Evolutionary conservation across 2,329 filamentous ascomycete species (phyloP).

Genomic region (Amylocarpus encephaloides): DNA sequence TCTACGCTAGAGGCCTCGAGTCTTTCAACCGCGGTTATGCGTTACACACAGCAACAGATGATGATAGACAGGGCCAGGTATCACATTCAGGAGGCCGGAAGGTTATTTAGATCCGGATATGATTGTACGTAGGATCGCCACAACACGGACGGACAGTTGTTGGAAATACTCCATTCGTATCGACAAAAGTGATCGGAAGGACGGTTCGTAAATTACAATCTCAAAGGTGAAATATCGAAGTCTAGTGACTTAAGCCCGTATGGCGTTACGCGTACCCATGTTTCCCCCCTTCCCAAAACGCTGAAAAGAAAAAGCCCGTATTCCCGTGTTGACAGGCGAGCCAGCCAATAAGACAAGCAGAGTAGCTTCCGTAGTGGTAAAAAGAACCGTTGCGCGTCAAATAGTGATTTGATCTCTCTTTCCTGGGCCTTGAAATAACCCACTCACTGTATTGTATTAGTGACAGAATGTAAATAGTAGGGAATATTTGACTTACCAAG

Average conservation of each 20-base stretch:
- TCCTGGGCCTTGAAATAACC: not conserved
- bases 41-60: too few species aligned
- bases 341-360: slow-evolving; percentile 14
- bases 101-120: too few species aligned
- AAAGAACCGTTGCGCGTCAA: slow-evolving; percentile 8
- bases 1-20: too few species aligned
- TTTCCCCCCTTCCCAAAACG: slow-evolving; percentile 7
- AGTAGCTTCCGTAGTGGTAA: slow-evolving; percentile 5
- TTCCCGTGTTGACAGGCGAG: slow-evolving; percentile 1
- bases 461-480: not conserved
- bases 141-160: not conserved
- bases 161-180: not conserved
- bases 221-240: slow-evolving; percentile 9
- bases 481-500: slow-evolving; percentile 19
- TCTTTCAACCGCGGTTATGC: too few species aligned
- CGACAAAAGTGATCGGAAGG: not conserved
- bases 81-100: too few species aligned
- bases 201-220: slow-evolving; percentile 8
- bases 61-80: too few species aligned
- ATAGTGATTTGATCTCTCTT: not conserved
- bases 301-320: slow-evolving; percentile 9
- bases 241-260: slow-evolving; percentile 6
- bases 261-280: slow-evolving; percentile 11
- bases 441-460: slow-evolving; percentile 11
- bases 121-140: too few species aligned